These are phyloP conservation scores for Xanthoconium separans DNA, from an alignment of 1,284 basidiomycete species.

Conservation along the genomic window DNA sequence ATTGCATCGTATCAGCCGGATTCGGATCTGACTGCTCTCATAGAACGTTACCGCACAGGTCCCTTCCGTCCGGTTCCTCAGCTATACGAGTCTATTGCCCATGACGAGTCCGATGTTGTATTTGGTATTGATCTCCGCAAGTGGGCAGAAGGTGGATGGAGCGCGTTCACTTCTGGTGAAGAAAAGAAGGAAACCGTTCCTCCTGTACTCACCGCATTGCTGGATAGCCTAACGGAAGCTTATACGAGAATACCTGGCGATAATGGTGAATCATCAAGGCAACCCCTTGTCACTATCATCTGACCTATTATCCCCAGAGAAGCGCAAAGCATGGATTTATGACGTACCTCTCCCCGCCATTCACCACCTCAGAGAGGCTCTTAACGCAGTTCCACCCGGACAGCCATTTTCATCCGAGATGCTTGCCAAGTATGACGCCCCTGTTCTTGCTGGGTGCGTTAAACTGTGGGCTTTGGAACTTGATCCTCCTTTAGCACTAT, in stretches of 20 bases:
- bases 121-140: constrained; percentile 88
- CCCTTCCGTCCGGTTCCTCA: constrained; percentile 84
- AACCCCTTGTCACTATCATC: background rate
- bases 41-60: constrained; percentile 87
- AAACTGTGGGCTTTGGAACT: constrained; percentile 89
- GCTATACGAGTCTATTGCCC: constrained; percentile 79
- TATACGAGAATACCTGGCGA: constrained; percentile 68
- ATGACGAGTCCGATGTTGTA: constrained; percentile 79
- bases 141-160: constrained; percentile 79
- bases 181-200: constrained; percentile 69
- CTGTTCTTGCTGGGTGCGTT: constrained; percentile 79
- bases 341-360: constrained; percentile 80
- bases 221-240: constrained; percentile 62
- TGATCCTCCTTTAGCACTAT: constrained; percentile 77
- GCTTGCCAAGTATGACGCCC: constrained; percentile 77
- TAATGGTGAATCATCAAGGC: constrained; percentile 45
- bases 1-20: constrained; percentile 85
- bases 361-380: constrained; percentile 79
- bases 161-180: constrained; percentile 46
- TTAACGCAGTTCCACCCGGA: constrained; percentile 72
- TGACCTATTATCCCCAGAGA: constrained; percentile 49
- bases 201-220: constrained; percentile 69
- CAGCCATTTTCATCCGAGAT: constrained; percentile 65
- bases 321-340: constrained; percentile 91
- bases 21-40: constrained; percentile 76